A percentile compares a stretch with the other conserved stretches of the same genome.
Conservation (phyloP, 352 stramenopile genomes). For the Phytophthora nicotianae region DNA sequence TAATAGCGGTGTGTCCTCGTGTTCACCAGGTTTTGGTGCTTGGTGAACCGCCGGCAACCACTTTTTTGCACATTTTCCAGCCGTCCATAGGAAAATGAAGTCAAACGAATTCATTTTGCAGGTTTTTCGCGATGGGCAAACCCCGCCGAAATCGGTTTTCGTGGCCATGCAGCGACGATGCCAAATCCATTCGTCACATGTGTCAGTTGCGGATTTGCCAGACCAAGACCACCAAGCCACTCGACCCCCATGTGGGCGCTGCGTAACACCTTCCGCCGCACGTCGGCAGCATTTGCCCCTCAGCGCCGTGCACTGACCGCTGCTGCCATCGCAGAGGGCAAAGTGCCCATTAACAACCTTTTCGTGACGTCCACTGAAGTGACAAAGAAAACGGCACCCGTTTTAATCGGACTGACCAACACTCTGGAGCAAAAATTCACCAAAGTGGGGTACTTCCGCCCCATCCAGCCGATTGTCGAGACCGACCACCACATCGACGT, state of each 20-base stretch:
- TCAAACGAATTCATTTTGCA: conserved; percentile 10
- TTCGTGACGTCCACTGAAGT: conserved; percentile 76
- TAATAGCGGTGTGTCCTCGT: conserved; percentile 3
- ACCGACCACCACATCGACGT: conserved; percentile 77
- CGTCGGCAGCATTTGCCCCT: conserved; percentile 2
- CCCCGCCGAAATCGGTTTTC: conserved; percentile 20
- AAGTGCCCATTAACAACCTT: conserved; percentile 61
- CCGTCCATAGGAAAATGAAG: conserved; percentile 22
- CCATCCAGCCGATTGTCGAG: conserved; percentile 53
- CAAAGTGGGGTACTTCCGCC: conserved; percentile 80
- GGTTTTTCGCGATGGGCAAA: conserved; percentile 10
- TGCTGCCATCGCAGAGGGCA: conserved; percentile 42
- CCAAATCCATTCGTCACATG: conserved; percentile 13
- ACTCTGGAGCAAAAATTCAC: conserved; percentile 78
- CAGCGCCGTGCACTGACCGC: conserved; percentile 39
- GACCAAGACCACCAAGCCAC: neutral
- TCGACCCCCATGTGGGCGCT: conserved; percentile 30
- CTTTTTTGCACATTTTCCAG: conserved; percentile 9
- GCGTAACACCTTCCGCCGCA: conserved; percentile 22
- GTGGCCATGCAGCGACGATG: conserved; percentile 20
- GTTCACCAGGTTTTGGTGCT: conserved; percentile 25
- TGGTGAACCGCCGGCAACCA: conserved; percentile 20
- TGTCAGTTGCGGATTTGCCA: conserved; percentile 31
- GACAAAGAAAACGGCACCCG: conserved; percentile 64
- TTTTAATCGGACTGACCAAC: conserved; percentile 70